Percentiles rank a stretch among this genome's conserved stretches.
phyloP scores from a whole-genome alignment of 1,284 basidiomycete genomes.

The Spongispora temasekensis region DNA sequence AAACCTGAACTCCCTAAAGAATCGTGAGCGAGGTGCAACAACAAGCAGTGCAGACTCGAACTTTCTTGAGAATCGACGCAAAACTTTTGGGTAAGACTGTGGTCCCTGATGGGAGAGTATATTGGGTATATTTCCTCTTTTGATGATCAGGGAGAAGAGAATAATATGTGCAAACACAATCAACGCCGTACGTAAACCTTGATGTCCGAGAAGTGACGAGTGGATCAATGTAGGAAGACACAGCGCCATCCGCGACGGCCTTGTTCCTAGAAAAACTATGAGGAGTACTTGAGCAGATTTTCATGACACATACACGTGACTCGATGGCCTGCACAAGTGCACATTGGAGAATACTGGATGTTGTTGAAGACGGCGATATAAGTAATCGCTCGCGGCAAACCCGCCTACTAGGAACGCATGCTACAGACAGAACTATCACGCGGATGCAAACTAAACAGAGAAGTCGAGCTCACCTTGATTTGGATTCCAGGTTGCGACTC shows the following conservation, averaged over 20 bases:
- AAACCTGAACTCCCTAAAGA: conserved; percentile 34
- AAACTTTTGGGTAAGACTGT: conserved; percentile 28
- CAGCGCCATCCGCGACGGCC: conserved; percentile 55
- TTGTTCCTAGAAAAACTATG: conserved; percentile 44
- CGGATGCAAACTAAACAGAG: too few species aligned
- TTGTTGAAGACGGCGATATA: conserved; percentile 41
- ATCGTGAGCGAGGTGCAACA: background rate
- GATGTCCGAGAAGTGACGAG: conserved; percentile 47
- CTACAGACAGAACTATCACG: conserved; percentile 3
- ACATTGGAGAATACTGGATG: conserved; percentile 31
- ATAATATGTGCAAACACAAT: conserved; percentile 29
- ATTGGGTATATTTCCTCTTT: conserved; percentile 17
- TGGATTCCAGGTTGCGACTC: conserved; percentile 18
- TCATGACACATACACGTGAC: conserved; percentile 35
- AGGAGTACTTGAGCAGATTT: background rate
- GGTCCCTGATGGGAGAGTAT: conserved; percentile 16
- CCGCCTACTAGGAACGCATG: conserved; percentile 41
- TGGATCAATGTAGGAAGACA: conserved; percentile 52
- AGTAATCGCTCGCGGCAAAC: conserved; percentile 51
- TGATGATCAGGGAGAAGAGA: conserved; percentile 37
- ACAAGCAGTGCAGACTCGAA: conserved; percentile 1
- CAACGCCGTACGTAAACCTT: conserved; percentile 43
- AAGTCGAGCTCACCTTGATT: conserved; percentile 31
- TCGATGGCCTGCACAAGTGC: conserved; percentile 39
- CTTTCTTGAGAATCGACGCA: conserved; percentile 33